These are phyloP conservation scores for Diphasiastrum complanatum DNA, from an alignment of 83 land plant genomes.

Conservation along the genomic window DNA sequence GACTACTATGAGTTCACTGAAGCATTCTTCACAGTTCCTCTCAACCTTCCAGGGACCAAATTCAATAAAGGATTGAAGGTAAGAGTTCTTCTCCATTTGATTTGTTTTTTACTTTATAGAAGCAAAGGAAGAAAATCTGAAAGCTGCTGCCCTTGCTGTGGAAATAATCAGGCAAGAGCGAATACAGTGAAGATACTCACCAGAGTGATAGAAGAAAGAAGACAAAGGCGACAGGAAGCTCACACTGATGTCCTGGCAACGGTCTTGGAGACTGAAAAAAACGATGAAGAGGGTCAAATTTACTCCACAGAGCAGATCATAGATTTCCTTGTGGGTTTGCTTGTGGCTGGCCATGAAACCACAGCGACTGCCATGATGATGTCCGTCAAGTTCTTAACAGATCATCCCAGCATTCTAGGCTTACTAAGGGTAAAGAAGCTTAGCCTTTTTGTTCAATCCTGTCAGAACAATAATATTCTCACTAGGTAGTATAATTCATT, in stretches of 20 bases:
- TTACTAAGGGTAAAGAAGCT: constrained; percentile 42
- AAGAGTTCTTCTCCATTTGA: too few species aligned
- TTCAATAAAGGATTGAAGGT: constrained; percentile 64
- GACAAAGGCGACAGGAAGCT: not conserved
- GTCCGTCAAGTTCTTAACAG: constrained; percentile 57
- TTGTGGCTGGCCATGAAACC: constrained; percentile 85
- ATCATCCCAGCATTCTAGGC: constrained; percentile 40
- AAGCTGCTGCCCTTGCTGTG: too few species aligned
- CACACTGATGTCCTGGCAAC: constrained; percentile 43
- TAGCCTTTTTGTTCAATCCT: not conserved
- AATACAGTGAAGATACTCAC: constrained; percentile 45
- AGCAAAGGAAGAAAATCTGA: too few species aligned
- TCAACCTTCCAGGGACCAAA: constrained; percentile 67
- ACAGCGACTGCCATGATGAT: constrained; percentile 63
- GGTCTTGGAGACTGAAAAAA: constrained; percentile 19
- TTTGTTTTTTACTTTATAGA: too few species aligned
- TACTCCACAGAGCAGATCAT: constrained; percentile 62
- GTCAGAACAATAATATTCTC: too few species aligned
- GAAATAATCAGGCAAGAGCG: constrained; percentile 42
- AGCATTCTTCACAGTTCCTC: constrained; percentile 64
- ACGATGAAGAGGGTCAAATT: constrained; percentile 44
- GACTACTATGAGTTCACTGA: constrained; percentile 79
- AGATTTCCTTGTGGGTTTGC: constrained; percentile 60
- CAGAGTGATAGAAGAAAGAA: constrained; percentile 39
- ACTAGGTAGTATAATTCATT: not conserved